Evolutionary conservation across 2,329 filamentous ascomycete species (phyloP), one percentile per base, ranked within the genome.

Genomic region (Fusarium burgessii): DNA sequence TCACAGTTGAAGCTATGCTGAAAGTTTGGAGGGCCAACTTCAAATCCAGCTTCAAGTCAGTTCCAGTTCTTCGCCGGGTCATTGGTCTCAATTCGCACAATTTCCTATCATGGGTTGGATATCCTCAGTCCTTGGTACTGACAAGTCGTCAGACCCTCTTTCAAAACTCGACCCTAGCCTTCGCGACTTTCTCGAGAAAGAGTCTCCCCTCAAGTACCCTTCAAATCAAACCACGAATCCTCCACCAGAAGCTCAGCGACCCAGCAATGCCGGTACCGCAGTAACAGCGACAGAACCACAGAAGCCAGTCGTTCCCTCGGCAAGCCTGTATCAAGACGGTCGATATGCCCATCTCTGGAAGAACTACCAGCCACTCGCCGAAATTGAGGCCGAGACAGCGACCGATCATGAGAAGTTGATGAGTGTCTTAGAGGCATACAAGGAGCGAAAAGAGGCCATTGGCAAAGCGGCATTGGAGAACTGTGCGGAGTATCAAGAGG

Each of bases 401-500:
- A 89, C 88, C 41, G 92, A 96, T 74, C 90, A 94, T 76, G 94
- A 97, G 78, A 92, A 92, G 79, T 87, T 97, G 72, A 87, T 88
- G 79, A 90, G 93, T 78, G 90, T 98, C 60, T 84, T 98, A 55
- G 92, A 95, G 57, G 91, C 90, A 10, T 97, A 91, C 86, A 97
- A 97, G 80, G 90, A 93, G 78, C 90, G 94, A 68, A 93, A 92
- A 78, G 88, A 89, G 36, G 87, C 90, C 59, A 93, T 98, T 68
- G 93, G 93, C 33, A 86, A 88, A 43, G 93, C 94, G 2, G 95
- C 95, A 13, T 85, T 97, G 77, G 96, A 99, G 83, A 99, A 98
- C 80, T 99, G 96, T 81, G 92, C 94, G 2, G 81, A 95, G 66
- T 93, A 97, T 79, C 94, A 98, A 83, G 86, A 93, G 78, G 91